Conservation (phyloP, 2,329 filamentous ascomycete species). For the Paraphaeosphaeria minitans region DNA sequence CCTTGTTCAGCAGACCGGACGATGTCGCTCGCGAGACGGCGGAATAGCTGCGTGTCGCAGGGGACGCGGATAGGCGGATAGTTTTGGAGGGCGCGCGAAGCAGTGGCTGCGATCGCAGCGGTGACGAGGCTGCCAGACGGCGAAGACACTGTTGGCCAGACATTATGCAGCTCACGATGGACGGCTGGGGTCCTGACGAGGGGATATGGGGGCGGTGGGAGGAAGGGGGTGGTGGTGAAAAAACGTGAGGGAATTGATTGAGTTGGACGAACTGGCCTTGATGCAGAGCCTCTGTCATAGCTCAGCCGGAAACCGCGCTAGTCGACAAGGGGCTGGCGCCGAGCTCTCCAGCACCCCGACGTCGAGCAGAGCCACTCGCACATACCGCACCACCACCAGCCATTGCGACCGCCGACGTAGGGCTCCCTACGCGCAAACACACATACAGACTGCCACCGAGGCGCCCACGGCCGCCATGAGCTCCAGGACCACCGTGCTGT, state of each 20-base stretch:
- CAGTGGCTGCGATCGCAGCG: slow-evolving; percentile 36
- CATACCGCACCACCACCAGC: slow-evolving; percentile 26
- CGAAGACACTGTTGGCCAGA: slow-evolving; percentile 47
- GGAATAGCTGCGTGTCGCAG: slow-evolving; percentile 41
- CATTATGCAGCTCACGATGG: slow-evolving; percentile 29
- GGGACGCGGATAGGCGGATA: slow-evolving; percentile 24
- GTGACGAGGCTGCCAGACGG: slow-evolving; percentile 35
- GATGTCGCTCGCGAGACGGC: slow-evolving; percentile 41
- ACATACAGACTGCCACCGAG: slow-evolving; percentile 16
- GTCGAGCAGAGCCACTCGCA: slow-evolving; percentile 25
- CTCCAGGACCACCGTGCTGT: slow-evolving; percentile 47
- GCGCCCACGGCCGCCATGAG: slow-evolving; percentile 44
- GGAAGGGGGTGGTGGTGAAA: slow-evolving; percentile 9
- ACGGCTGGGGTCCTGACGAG: slow-evolving; percentile 9
- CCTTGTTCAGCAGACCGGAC: slow-evolving; percentile 38
- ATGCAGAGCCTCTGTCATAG: slow-evolving; percentile 32
- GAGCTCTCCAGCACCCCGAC: slow-evolving; percentile 30
- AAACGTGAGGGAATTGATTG: slow-evolving; percentile 38
- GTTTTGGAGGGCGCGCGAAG: slow-evolving; percentile 38
- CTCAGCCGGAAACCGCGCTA: slow-evolving; percentile 21
- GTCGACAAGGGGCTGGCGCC: slow-evolving; percentile 22
- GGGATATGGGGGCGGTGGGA: slow-evolving; percentile 6
- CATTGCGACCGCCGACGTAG: slow-evolving; percentile 34
- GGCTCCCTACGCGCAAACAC: slow-evolving; percentile 17
- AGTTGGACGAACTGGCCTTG: slow-evolving; percentile 9